These are phyloP conservation scores for Tetrahymena malaccensis DNA, from an alignment of 73 alveolate genomes.

Conservation along the genomic window DNA sequence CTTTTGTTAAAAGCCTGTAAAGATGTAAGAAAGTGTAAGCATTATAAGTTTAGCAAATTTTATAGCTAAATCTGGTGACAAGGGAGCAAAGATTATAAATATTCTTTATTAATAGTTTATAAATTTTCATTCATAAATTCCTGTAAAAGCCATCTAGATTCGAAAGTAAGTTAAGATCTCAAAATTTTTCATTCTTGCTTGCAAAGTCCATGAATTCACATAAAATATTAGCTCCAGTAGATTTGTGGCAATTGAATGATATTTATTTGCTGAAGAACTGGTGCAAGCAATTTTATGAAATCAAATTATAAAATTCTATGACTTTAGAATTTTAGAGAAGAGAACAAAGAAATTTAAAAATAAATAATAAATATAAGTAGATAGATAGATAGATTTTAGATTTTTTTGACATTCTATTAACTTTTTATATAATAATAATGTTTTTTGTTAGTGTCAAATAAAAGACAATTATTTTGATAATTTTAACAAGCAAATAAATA, in stretches of 20 bases:
- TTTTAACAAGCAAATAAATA: not conserved
- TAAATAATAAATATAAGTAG: too few relatives aligned
- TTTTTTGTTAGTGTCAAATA: too few relatives aligned
- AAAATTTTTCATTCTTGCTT: not conserved
- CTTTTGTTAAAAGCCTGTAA: not conserved
- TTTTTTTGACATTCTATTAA: not conserved
- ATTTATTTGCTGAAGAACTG: not conserved
- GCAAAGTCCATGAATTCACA: not conserved
- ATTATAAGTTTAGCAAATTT: too few relatives aligned
- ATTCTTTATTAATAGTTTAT: too few relatives aligned
- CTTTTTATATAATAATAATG: too few relatives aligned
- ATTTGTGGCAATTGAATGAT: not conserved
- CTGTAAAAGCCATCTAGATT: not conserved
- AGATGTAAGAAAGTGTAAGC: not conserved
- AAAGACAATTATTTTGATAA: too few relatives aligned
- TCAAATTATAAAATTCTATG: not conserved
- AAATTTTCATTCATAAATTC: not conserved
- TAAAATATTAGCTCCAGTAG: not conserved
- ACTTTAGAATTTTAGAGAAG: not conserved
- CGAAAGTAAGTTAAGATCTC: not conserved
- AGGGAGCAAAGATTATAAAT: not conserved
- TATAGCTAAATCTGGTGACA: not conserved
- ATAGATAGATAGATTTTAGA: not conserved
- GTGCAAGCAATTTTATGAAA: not conserved
- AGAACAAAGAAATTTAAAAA: not conserved